Percentiles rank a stretch among this genome's conserved stretches.
Evolutionary conservation across 352 stramenopile genomes (phyloP).

Genomic region (Globisporangium barbulae): DNA sequence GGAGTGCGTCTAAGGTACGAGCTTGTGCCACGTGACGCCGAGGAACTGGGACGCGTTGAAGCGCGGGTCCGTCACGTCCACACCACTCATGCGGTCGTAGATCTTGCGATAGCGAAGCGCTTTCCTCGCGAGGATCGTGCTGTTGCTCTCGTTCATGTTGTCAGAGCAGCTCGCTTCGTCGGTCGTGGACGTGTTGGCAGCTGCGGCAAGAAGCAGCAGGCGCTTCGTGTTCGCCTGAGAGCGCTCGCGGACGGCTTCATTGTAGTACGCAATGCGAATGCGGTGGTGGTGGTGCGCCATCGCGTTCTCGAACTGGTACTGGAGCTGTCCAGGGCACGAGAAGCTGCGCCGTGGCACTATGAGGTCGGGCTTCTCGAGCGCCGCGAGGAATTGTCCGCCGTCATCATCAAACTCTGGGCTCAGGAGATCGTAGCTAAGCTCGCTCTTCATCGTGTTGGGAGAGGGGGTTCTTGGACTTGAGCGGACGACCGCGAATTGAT

Average conservation of each 20-base stretch:
- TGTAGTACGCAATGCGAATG: conserved; percentile 17
- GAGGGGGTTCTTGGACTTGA: too few relatives aligned
- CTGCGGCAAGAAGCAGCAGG: not conserved
- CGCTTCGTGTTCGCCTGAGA: conserved; percentile 11
- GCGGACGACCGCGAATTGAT: too few relatives aligned
- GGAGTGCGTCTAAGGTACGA: not conserved
- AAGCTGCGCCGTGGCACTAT: not conserved
- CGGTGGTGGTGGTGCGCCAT: conserved; percentile 9
- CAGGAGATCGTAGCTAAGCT: not conserved
- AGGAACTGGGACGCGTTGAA: conserved; percentile 16
- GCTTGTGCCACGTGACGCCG: conserved; percentile 11
- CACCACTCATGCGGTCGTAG: conserved; percentile 17
- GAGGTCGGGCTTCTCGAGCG: too few relatives aligned
- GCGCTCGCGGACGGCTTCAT: conserved; percentile 15
- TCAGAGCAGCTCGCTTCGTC: not conserved
- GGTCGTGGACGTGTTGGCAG: not conserved
- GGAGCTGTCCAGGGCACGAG: not conserved
- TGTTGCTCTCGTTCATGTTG: conserved; percentile 11
- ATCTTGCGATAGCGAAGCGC: conserved; percentile 54
- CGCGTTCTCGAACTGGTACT: not conserved
- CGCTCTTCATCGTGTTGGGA: not conserved
- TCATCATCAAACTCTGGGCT: not conserved
- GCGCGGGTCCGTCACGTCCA: conserved; percentile 12
- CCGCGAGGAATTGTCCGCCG: not conserved
- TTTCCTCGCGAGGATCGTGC: conserved; percentile 40